Evolutionary conservation across 1,284 basidiomycete genomes (phyloP).

Genomic region (Exobasidium rhododendri): DNA sequence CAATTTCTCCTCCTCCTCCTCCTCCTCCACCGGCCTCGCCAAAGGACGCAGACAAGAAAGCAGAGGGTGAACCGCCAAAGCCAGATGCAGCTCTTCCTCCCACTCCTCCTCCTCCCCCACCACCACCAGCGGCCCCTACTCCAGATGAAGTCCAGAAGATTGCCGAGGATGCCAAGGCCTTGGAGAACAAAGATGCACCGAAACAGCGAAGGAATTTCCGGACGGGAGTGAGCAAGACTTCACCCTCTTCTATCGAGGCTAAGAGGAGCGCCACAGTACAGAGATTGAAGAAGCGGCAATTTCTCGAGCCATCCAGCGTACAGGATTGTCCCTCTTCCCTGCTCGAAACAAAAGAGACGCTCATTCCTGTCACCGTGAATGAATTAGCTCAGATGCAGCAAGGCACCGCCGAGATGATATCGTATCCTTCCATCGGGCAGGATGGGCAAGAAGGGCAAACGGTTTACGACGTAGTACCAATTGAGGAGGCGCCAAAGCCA

Average conservation of each 20-base stretch:
- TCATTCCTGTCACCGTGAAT: background rate
- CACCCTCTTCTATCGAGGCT: no score
- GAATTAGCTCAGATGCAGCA: background rate
- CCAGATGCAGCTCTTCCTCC: background rate
- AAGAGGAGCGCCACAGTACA: no score
- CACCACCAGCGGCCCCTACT: background rate
- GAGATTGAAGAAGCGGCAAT: no score
- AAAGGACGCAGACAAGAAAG: no score
- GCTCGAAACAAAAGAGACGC: background rate
- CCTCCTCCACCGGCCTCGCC: no score
- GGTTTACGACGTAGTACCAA: background rate
- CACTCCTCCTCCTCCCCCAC: background rate
- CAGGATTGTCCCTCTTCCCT: background rate
- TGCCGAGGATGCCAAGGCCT: background rate
- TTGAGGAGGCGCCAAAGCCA: background rate
- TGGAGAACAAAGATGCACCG: conserved; percentile 12
- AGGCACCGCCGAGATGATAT: background rate
- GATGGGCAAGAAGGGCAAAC: background rate
- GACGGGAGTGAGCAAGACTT: no score
- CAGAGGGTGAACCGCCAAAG: background rate
- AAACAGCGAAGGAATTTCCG: no score
- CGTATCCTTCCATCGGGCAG: background rate
- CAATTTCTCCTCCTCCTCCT: no score
- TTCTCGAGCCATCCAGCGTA: no score
- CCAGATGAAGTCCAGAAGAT: conserved; percentile 6